Evolutionary conservation across 495 filamentous ascomycete genomes (phyloP).

Genomic region (Daldinia concentrica): DNA sequence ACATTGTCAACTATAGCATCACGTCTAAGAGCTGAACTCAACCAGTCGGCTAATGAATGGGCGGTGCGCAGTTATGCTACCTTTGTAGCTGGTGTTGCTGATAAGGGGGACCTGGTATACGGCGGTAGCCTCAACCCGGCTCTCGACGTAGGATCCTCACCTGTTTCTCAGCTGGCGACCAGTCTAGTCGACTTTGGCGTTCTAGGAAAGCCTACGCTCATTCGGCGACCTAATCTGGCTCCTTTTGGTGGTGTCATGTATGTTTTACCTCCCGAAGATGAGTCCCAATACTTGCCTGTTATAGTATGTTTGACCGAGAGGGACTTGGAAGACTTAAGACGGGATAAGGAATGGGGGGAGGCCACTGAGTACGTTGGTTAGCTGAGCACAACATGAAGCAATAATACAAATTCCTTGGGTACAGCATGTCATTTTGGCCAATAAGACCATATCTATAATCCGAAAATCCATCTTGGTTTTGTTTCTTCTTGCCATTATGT

Average conservation of each 20-base stretch:
- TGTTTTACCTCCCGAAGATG: neutral
- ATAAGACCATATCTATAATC: neutral
- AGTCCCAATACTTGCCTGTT: neutral
- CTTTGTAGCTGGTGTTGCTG: constrained; percentile 47
- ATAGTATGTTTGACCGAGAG: neutral
- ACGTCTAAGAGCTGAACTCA: constrained; percentile 27
- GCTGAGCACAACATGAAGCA: neutral
- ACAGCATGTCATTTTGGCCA: no score
- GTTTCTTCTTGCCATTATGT: no score
- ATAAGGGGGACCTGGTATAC: constrained; percentile 51
- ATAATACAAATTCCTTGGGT: no score
- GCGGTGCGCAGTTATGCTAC: constrained; percentile 54
- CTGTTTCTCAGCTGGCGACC: neutral
- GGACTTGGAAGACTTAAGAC: neutral
- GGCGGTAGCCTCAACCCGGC: constrained; percentile 29
- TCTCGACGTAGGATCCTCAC: neutral
- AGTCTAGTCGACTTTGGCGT: neutral
- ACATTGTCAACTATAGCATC: constrained; percentile 33
- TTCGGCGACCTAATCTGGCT: neutral
- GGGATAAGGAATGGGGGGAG: neutral
- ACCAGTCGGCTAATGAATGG: constrained; percentile 41
- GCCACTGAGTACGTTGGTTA: neutral
- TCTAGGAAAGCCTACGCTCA: neutral
- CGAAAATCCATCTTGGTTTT: neutral
- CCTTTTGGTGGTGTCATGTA: neutral